A percentile compares a stretch with the other conserved stretches of the same genome.
Evolutionary conservation across 192 early-diverging fungal species (phyloP).

Genomic region (Coemansia sp.): DNA sequence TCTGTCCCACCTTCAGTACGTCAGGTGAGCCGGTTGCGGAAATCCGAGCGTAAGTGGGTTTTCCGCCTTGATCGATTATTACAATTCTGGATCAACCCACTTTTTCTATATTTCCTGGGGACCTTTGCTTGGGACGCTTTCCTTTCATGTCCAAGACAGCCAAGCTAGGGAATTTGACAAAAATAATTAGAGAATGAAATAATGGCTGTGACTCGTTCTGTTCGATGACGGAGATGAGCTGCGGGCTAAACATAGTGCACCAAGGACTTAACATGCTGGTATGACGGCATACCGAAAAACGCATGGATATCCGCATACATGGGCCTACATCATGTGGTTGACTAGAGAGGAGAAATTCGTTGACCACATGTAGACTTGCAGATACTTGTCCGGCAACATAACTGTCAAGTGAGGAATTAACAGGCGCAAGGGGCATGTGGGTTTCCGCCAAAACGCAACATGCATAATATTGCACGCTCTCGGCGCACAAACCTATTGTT

Average conservation of each 20-base stretch:
- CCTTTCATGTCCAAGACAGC: neutral
- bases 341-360: neutral
- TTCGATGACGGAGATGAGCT: neutral
- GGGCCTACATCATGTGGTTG: neutral
- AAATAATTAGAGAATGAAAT: neutral
- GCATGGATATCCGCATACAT: neutral
- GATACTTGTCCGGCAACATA: neutral
- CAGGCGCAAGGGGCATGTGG: neutral
- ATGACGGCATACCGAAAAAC: neutral
- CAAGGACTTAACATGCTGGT: neutral
- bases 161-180: neutral
- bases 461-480: neutral
- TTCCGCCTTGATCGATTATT: neutral
- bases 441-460: neutral
- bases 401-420: neutral
- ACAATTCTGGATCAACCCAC: neutral
- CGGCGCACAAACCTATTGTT: neutral
- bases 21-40: neutral
- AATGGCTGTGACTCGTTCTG: neutral
- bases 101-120: neutral
- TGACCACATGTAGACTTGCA: neutral
- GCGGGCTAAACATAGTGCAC: neutral
- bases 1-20: neutral
- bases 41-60: neutral
- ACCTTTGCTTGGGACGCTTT: neutral